Evolutionary conservation across 768 basidiomycete genomes (phyloP).

Genomic region (Lentinula raphanica): DNA sequence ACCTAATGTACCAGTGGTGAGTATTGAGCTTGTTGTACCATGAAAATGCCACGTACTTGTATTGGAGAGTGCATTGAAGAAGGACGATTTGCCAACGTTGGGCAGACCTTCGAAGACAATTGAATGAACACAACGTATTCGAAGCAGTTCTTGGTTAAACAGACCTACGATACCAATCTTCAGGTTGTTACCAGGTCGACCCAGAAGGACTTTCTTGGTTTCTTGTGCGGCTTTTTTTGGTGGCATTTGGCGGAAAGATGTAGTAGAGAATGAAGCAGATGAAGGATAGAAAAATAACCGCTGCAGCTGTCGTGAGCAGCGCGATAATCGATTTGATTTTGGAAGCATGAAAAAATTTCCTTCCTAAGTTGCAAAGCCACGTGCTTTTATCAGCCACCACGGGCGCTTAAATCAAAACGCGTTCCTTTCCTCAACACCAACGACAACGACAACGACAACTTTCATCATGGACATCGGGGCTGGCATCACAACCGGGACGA

Average conservation of each 20-base stretch:
- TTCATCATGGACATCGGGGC: slow-evolving; percentile 34
- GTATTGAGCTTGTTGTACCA: background rate
- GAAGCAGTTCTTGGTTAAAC: slow-evolving; percentile 28
- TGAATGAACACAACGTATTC: slow-evolving; percentile 17
- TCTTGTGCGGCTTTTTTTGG: slow-evolving; percentile 81
- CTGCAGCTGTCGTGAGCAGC: slow-evolving; percentile 1
- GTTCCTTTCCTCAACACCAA: background rate
- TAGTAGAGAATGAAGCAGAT: slow-evolving; percentile 29
- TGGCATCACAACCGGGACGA: slow-evolving; percentile 65
- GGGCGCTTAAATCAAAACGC: background rate
- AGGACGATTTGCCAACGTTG: slow-evolving; percentile 98
- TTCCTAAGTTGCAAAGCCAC: background rate
- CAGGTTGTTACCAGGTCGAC: slow-evolving; percentile 93
- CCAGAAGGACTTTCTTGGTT: slow-evolving; percentile 86
- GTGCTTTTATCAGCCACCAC: background rate
- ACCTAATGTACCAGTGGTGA: slow-evolving; percentile 38
- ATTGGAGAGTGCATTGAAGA: slow-evolving; percentile 94
- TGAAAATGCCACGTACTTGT: slow-evolving; percentile 51
- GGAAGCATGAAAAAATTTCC: background rate
- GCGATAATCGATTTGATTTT: background rate
- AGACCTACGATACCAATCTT: slow-evolving; percentile 98
- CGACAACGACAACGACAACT: too few relatives aligned
- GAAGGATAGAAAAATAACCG: background rate
- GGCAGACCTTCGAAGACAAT: slow-evolving; percentile 58
- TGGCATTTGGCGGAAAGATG: slow-evolving; percentile 61